Evolutionary conservation across 768 basidiomycete genomes (phyloP), one percentile per base, ranked within the genome.

Genomic region (Tylopilus subfusipes): DNA sequence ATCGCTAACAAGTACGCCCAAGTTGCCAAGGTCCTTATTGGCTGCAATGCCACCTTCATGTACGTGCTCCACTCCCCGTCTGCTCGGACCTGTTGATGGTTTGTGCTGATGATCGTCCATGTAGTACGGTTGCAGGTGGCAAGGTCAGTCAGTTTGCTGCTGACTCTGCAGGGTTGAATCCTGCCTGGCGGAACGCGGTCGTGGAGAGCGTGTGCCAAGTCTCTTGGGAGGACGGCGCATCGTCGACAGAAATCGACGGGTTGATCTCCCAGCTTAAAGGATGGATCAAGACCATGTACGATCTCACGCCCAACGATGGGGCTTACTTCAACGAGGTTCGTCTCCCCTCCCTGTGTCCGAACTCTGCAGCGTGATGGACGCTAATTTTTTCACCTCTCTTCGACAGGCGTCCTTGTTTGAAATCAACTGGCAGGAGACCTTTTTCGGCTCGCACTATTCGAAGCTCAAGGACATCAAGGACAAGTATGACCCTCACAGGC

Each of bases 301-400:
- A 72, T 24, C 56, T 76, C 11, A 60, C 65, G 2, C 69, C 70
- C 1, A 40, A 61, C 9, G 63, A 66, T 5, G 78, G 75, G 4
- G 69, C 79, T 2, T 80, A 82, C 61, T 70, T n/a, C n/a, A n/a
- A 81, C 59, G 78, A 81, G 73, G 79, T 75, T 21, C 19, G 69
- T 57, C 18, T 18, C 39, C 1, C 3, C 16, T n/a, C n/a, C n/a
- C n/a, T n/a, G 5, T 33, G 7, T 50, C 10, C 3, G 13, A 21
- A 29, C 18, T 21, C 12, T 5, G 5, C 19, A 10, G 5, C 16
- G n/a, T 21, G 11, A 19, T 27, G n/a, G n/a, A n/a, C n/a, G 3
- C 19, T 44, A 8, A 21, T 2, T 31, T 12, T n/a, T n/a, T n/a
- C 5, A 27, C 10, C 7, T 24, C 11, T 0, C 30, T 24, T 9